These are phyloP conservation scores for Nakazawaea anatomiae DNA, from an alignment of 805 yeast species.

Conservation along the genomic window DNA sequence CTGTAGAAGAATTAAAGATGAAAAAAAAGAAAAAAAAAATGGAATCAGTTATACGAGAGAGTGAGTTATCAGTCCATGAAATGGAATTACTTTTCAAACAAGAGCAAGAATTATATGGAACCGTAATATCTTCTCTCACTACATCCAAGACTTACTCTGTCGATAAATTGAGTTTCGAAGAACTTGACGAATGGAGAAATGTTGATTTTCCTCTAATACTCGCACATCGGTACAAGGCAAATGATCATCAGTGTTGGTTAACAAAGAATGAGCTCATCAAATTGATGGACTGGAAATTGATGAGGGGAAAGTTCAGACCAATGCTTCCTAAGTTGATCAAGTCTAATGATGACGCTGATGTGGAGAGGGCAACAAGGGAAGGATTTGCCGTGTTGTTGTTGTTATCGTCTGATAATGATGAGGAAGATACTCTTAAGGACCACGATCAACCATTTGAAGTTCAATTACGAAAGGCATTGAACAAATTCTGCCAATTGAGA, in stretches of 20 bases:
- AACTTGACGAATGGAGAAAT: slow-evolving; percentile 34
- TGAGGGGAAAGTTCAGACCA: slow-evolving; percentile 39
- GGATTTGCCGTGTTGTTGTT: slow-evolving; percentile 20
- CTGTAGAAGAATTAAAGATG: no score
- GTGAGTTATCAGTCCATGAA: no score
- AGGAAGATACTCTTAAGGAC: slow-evolving; percentile 1
- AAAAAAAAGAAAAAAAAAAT: background rate
- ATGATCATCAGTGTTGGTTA: slow-evolving; percentile 21
- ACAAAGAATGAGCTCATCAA: slow-evolving; percentile 33
- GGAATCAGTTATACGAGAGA: background rate
- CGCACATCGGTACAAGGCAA: slow-evolving; percentile 16
- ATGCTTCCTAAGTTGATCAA: slow-evolving; percentile 33
- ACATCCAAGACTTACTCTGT: slow-evolving; percentile 12
- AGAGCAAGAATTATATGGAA: background rate
- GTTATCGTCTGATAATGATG: no score
- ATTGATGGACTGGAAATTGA: slow-evolving; percentile 44
- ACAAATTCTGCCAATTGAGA: slow-evolving; percentile 27
- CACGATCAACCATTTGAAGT: slow-evolving; percentile 15
- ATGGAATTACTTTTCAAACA: slow-evolving; percentile 2
- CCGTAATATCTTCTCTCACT: background rate
- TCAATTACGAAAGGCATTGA: slow-evolving; percentile 22
- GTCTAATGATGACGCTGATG: slow-evolving; percentile 27
- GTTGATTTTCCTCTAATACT: slow-evolving; percentile 24
- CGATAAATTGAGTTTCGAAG: slow-evolving; percentile 19
- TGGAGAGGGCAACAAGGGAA: slow-evolving; percentile 23